Evolutionary conservation across 257 asterid species (phyloP), one percentile per base, ranked within the genome.

Genomic region (Forsythia suspensa): DNA sequence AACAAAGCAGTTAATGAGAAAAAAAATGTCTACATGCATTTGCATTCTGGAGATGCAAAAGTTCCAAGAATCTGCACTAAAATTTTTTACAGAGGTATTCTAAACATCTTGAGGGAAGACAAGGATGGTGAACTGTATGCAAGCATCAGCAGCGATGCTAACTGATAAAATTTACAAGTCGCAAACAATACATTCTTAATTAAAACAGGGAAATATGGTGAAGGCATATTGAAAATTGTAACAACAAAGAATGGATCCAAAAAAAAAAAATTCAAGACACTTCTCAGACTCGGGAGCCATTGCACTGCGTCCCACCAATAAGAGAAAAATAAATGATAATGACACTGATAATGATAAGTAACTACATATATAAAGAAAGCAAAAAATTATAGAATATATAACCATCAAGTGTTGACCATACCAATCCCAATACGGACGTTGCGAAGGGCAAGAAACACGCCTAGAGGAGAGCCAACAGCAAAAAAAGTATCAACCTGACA

Each of bases 391-490:
- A 37, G 39, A 21, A 77, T 65, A 40, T 57, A 73, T 55, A 66
- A 39, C 37, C 39, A 76, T 65, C 43, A 46, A 82, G 73, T 52
- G 46, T 42, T 40, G 55, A 77, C 74, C 77, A 87, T 92, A 95
- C 99, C 99, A 0, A 89, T 89, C 77, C 99, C 99, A 66, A 96
- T 85, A 71, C 99, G 98, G 85, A 91, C 83, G 82, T 93, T 96
- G 84, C 99, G 95, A 72, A 96, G 94, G 87, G 99, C 87, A 78
- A 96, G 98, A 82, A 96, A 96, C 75, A 96, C 97, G 57, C 98
- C 99, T 80, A 96, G 96, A 59, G 99, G 99, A 65, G 99, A 94
- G 34, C 99, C 99, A 80, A 85, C 99, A n/a, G 97, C 92, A 83
- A 92, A 96, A 86, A 91, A 96, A 73, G 98, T 93, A 84, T 95